Evolutionary conservation across 306 rosid species (phyloP).

Genomic region (Quercus wislizeni): DNA sequence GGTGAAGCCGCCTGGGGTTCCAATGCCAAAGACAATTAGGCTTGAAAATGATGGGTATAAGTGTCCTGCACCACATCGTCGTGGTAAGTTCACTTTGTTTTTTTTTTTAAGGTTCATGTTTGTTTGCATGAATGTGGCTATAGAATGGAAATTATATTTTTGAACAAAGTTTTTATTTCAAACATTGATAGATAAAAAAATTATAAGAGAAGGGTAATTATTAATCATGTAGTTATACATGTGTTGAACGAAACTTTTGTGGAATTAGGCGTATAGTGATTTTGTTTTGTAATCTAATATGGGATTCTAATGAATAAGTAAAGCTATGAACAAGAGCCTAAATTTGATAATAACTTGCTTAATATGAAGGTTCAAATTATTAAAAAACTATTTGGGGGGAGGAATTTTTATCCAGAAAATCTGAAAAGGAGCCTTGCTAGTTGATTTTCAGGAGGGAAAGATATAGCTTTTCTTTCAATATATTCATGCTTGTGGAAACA

Average conservation of each 20-base stretch:
- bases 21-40: constrained; percentile 74
- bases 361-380: too few relatives aligned
- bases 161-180: background rate
- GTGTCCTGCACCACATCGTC: constrained; percentile 52
- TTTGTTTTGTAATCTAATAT: too few relatives aligned
- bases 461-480: background rate
- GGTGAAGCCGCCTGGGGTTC: constrained; percentile 25
- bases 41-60: constrained; percentile 72
- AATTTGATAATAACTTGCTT: too few relatives aligned
- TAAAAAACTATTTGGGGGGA: background rate
- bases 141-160: background rate
- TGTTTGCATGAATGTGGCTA: background rate
- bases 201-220: too few relatives aligned
- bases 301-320: too few relatives aligned
- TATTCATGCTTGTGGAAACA: background rate
- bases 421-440: background rate
- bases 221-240: too few relatives aligned
- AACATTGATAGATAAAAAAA: background rate
- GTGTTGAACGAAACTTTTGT: too few relatives aligned
- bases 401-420: background rate
- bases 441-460: background rate
- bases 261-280: too few relatives aligned
- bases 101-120: background rate
- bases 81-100: constrained; percentile 29
- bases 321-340: too few relatives aligned